Percentiles rank a stretch among this genome's conserved stretches.
Conservation (phyloP, 2,329 filamentous ascomycete genomes). For the Blastomyces gilchristii region DNA sequence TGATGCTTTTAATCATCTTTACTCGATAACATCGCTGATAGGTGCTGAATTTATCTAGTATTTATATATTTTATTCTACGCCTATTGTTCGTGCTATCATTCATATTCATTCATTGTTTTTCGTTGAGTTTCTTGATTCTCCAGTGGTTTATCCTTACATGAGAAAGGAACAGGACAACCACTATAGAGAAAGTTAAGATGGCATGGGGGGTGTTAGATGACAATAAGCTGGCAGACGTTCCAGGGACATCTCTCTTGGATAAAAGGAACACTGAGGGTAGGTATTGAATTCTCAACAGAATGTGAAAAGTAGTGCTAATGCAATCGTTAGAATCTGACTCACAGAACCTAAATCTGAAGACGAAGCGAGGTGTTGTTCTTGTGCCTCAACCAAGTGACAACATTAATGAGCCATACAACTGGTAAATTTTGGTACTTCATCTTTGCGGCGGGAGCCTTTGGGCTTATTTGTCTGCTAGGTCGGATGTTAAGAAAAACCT, state of each 20-base stretch:
- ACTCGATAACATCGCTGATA: not conserved
- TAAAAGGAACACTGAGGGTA: not conserved
- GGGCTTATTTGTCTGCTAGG: slow-evolving; percentile 12
- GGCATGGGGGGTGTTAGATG: slow-evolving; percentile 22
- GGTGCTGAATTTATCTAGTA: not conserved
- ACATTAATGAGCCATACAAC: slow-evolving; percentile 20
- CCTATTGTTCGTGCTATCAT: not conserved
- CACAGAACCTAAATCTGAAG: slow-evolving; percentile 23
- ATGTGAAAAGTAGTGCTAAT: not conserved
- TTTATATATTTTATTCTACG: not conserved
- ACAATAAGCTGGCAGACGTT: slow-evolving; percentile 20
- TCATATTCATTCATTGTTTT: not conserved
- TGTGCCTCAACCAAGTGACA: slow-evolving; percentile 15
- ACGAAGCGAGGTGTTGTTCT: slow-evolving; percentile 20
- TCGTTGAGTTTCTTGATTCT: not conserved
- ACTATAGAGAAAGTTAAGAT: slow-evolving; percentile 11
- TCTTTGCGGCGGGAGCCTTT: not conserved
- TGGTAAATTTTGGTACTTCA: slow-evolving; percentile 17
- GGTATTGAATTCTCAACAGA: not conserved
- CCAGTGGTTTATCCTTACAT: not conserved
- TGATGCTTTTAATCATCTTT: not conserved
- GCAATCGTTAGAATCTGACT: not conserved
- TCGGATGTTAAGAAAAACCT: slow-evolving; percentile 19
- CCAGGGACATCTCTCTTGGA: slow-evolving; percentile 18
- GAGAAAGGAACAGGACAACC: not conserved